Conservation (phyloP, 192 early-diverging fungal species). For the Podila verticillata region DNA sequence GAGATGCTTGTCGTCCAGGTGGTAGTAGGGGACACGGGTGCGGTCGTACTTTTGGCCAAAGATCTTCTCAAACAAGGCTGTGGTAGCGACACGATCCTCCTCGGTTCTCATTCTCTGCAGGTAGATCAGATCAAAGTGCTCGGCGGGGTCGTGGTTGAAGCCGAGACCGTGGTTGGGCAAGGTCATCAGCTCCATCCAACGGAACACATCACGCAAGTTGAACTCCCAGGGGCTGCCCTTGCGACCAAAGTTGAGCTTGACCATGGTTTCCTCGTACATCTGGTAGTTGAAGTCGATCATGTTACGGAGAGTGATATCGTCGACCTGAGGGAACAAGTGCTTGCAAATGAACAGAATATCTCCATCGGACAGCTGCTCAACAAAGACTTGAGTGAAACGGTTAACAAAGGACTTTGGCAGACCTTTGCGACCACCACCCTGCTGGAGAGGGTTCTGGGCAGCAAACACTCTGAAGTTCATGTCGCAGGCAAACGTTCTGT, state of each 20-base stretch:
- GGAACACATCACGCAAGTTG: slow-evolving; percentile 96
- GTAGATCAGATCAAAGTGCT: slow-evolving; percentile 87
- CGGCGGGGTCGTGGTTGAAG: slow-evolving; percentile 62
- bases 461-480: slow-evolving; percentile 93
- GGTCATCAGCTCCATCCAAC: slow-evolving; percentile 90
- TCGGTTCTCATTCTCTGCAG: slow-evolving; percentile 88
- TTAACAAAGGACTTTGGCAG: slow-evolving; percentile 97
- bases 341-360: slow-evolving; percentile 84
- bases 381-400: slow-evolving; percentile 95
- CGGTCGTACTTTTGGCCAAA: slow-evolving; percentile 58
- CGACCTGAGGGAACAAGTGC: slow-evolving; percentile 63
- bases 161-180: slow-evolving; percentile 51
- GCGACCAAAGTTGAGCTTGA: slow-evolving; percentile 73
- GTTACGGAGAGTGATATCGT: slow-evolving; percentile 54
- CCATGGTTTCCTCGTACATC: slow-evolving; percentile 90
- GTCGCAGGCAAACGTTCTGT: slow-evolving; percentile 82
- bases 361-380: slow-evolving; percentile 80
- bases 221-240: slow-evolving; percentile 97
- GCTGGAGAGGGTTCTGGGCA: slow-evolving; percentile 95
- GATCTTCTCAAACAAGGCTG: slow-evolving; percentile 62
- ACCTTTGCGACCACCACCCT: slow-evolving; percentile 99
- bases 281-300: slow-evolving; percentile 87
- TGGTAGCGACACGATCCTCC: slow-evolving; percentile 74
- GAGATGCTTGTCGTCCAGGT: slow-evolving; percentile 59
- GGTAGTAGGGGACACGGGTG: slow-evolving; percentile 55